A percentile compares a stretch with the other conserved stretches of the same genome.
Evolutionary conservation across 345 rosid genomes (phyloP).

Genomic region (Brassica rapa): DNA sequence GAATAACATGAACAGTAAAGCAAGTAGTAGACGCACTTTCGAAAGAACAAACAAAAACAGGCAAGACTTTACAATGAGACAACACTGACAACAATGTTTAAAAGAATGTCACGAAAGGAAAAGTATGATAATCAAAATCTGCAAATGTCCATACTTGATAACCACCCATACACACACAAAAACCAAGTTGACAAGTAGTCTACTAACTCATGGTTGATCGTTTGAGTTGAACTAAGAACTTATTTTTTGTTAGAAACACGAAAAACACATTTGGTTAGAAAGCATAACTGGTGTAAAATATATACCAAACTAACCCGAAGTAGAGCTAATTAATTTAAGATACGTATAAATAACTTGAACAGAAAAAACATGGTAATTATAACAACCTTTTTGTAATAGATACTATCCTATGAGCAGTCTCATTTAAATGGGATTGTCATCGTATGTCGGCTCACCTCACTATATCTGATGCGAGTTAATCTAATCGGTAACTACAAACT

Average conservation of each 20-base stretch:
- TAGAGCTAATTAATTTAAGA: too few species aligned
- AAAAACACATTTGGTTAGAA: too few species aligned
- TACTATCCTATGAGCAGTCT: background rate
- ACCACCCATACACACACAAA: constrained; percentile 34
- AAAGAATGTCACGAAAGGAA: constrained; percentile 2
- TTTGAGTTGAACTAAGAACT: background rate
- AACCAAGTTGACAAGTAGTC: constrained; percentile 43
- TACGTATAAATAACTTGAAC: too few species aligned
- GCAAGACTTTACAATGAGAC: constrained; percentile 22
- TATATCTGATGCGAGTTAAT: background rate
- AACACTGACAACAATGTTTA: constrained; percentile 41
- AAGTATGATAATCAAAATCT: background rate
- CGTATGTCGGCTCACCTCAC: background rate
- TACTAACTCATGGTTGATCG: constrained; percentile 31
- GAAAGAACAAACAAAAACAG: constrained; percentile 26
- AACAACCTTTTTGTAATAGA: background rate
- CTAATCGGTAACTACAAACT: background rate
- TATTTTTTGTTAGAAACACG: background rate
- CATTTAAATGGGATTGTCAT: background rate
- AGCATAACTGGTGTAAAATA: too few species aligned
- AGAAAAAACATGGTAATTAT: too few species aligned
- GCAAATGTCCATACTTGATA: constrained; percentile 12
- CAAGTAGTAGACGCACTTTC: constrained; percentile 25
- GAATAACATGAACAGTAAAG: constrained; percentile 27
- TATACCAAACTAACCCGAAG: too few species aligned